Evolutionary conservation across 2,329 filamentous ascomycete genomes (phyloP).

Genomic region (Penicillium oxalicum): DNA sequence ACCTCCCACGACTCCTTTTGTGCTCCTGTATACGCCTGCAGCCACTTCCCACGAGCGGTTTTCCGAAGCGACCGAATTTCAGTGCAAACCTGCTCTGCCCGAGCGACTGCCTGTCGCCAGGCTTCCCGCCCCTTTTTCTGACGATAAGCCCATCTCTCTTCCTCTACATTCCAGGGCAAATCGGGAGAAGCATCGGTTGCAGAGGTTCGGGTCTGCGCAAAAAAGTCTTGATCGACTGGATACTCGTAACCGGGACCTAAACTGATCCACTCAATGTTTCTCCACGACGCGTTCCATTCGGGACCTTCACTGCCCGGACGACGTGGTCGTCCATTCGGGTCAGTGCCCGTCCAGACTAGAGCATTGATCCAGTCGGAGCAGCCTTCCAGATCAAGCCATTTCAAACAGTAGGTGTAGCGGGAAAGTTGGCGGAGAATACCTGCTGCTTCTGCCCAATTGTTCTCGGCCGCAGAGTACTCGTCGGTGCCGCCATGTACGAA

Average conservation of each 20-base stretch:
- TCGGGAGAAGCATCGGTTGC: conserved; percentile 2
- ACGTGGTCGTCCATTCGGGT: conserved; percentile 23
- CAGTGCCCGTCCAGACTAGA: conserved; percentile 40
- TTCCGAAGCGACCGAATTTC: conserved; percentile 28
- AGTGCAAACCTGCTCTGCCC: conserved; percentile 27
- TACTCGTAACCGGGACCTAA: conserved; percentile 38
- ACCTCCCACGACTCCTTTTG: neutral
- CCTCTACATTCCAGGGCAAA: conserved; percentile 28
- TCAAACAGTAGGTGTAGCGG: conserved; percentile 51
- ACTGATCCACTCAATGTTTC: conserved; percentile 39
- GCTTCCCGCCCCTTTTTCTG: conserved; percentile 28
- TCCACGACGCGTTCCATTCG: conserved; percentile 44
- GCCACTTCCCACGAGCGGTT: conserved; percentile 35
- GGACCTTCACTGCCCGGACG: conserved; percentile 25
- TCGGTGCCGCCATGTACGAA: conserved; percentile 46
- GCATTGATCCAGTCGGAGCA: conserved; percentile 52
- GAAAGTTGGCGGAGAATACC: conserved; percentile 53
- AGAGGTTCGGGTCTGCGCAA: neutral
- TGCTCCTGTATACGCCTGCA: conserved; percentile 12
- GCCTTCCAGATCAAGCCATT: conserved; percentile 58
- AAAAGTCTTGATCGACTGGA: conserved; percentile 12
- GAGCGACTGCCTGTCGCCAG: conserved; percentile 24
- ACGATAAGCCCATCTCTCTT: conserved; percentile 28
- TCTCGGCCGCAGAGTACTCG: conserved; percentile 48
- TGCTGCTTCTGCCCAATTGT: conserved; percentile 52